Conservation (phyloP, 768 basidiomycete genomes). For the Suillus alpinus region DNA sequence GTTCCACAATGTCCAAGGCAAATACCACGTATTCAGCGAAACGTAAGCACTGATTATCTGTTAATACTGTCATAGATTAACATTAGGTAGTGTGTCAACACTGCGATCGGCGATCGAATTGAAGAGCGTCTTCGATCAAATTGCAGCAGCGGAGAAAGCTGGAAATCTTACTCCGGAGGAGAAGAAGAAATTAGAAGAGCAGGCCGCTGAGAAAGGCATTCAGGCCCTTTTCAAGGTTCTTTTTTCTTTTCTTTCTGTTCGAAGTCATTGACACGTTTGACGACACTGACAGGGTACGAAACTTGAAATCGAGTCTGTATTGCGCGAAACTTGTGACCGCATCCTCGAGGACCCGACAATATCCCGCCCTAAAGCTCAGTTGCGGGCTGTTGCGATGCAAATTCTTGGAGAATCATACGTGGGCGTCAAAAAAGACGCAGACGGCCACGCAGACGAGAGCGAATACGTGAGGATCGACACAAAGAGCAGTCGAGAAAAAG, state of each 20-base stretch:
- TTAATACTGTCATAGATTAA: slow-evolving; percentile 3
- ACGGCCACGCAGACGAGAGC: slow-evolving; percentile 50
- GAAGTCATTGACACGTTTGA: neutral
- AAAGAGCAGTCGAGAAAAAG: slow-evolving; percentile 55
- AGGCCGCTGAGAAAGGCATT: slow-evolving; percentile 89
- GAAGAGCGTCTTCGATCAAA: slow-evolving; percentile 88
- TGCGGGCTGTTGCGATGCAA: slow-evolving; percentile 80
- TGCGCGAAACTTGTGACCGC: slow-evolving; percentile 86
- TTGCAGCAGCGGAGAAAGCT: slow-evolving; percentile 84
- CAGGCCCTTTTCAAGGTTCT: slow-evolving; percentile 86
- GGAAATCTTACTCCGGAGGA: slow-evolving; percentile 79
- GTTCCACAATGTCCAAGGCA: slow-evolving; percentile 89
- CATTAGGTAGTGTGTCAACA: slow-evolving; percentile 65
- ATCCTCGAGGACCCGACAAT: slow-evolving; percentile 60
- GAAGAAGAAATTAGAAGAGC: slow-evolving; percentile 80
- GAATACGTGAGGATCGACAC: slow-evolving; percentile 86
- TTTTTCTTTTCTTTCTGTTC: slow-evolving; percentile 1
- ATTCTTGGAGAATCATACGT: slow-evolving; percentile 81
- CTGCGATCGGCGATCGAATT: slow-evolving; percentile 84
- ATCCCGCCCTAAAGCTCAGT: slow-evolving; percentile 53
- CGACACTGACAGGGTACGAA: slow-evolving; percentile 68
- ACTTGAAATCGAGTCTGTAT: slow-evolving; percentile 85
- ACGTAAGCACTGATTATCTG: slow-evolving; percentile 52
- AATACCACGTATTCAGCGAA: slow-evolving; percentile 92
- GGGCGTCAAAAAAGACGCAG: slow-evolving; percentile 61